Evolutionary conservation across 2,329 filamentous ascomycete genomes (phyloP), one percentile per base, ranked within the genome.

Genomic region (Xylariaceae sp.): DNA sequence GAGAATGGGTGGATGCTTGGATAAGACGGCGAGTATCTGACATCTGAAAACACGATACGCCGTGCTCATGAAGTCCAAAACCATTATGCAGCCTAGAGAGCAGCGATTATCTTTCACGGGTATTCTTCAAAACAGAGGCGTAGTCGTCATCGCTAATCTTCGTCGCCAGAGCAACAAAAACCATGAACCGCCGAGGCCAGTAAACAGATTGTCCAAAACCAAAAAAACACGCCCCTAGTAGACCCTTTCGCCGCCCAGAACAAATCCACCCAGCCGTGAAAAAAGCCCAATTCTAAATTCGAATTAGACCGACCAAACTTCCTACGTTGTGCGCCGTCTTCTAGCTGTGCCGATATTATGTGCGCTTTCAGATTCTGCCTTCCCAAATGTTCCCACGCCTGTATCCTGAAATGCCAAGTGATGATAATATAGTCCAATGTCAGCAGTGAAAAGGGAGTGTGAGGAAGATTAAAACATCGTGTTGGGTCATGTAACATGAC

Each of bases 331-430:
- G 48, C 53, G 53, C 62, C 60, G 47, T 57, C 44, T 45, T 62
- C 42, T 59, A 63, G 54, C 45, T 53, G 51, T 62, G 35, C 52
- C 62, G 30, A 53, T 58, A 45, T 53, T 60, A 44, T 52, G 35
- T 53, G 52, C 49, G 37, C 56, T 55, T 30, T 47, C n/a, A 50
- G 55, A 56, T 51, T 50, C 53, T 18, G 57, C 53, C 37, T 62
- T 17, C 55, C 60, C 18, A 57, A 45, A 60, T 60, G 60, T 60
- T 13, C 57, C 51, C 23, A 51, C 62, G 54, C 61, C 59, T 58
- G 52, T 60, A 62, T 58, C 57, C 45, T 47, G 30, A 54, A 8
- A 61, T 58, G 35, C 53, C 23, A 9, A 44, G 23, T 30, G 55
- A 35, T 56, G 48, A 35, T 30, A 52, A 35, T 56, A 51, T 55